A percentile compares a stretch with the other conserved stretches of the same genome.
phyloP scores from a whole-genome alignment of 495 filamentous ascomycete species.

The Aspergillus sparsus region DNA sequence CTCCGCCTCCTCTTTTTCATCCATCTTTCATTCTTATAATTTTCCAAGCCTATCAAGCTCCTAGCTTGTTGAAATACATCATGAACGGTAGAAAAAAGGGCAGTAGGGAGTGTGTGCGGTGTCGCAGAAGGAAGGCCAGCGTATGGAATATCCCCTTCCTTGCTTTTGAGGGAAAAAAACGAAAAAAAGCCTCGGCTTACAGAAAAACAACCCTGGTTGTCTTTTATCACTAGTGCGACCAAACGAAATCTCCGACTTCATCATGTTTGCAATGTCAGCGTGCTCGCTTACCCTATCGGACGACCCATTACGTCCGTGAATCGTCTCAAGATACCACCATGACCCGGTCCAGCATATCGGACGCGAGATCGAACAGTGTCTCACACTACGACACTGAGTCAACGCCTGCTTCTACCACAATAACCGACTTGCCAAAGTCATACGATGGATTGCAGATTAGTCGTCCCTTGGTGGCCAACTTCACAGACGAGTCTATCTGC shows the following conservation, averaged over 20 bases:
- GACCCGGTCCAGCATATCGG: background rate
- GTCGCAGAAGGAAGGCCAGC: too few species aligned
- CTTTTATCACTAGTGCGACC: background rate
- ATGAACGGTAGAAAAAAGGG: too few species aligned
- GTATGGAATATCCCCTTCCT: too few species aligned
- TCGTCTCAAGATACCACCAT: background rate
- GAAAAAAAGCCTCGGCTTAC: too few species aligned
- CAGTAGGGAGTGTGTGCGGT: too few species aligned
- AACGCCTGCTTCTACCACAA: background rate
- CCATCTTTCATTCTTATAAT: too few species aligned
- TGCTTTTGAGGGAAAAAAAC: too few species aligned
- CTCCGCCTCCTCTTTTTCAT: too few species aligned
- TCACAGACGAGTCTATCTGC: slow-evolving; percentile 8
- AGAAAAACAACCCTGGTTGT: too few species aligned
- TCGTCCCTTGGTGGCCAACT: background rate
- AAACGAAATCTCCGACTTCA: background rate
- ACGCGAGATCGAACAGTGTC: background rate
- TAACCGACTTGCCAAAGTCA: background rate
- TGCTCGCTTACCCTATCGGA: background rate
- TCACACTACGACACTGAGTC: background rate
- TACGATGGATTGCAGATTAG: background rate
- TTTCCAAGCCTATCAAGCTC: too few species aligned
- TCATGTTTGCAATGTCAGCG: background rate
- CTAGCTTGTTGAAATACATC: too few species aligned
- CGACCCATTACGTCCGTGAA: background rate